phyloP scores from a whole-genome alignment of 495 filamentous ascomycete species.

The Glarea lozoyensis region DNA sequence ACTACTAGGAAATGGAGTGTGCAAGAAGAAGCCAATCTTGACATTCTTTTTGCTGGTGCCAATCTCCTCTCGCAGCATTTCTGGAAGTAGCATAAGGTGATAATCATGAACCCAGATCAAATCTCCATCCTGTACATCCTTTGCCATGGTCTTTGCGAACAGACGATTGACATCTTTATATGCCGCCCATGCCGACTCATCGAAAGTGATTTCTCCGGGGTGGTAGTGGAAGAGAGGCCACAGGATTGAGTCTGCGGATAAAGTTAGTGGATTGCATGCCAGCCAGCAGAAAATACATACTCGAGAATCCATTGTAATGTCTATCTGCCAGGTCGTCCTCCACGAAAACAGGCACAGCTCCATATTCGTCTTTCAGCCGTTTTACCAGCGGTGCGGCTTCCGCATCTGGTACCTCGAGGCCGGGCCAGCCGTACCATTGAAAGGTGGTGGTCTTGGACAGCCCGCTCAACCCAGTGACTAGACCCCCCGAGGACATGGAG shows the following conservation, averaged over 20 bases:
- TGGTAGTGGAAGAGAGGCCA: constrained; percentile 98
- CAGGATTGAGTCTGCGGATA: constrained; percentile 67
- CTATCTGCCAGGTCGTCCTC: constrained; percentile 70
- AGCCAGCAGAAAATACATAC: constrained; percentile 42
- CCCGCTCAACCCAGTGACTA: constrained; percentile 85
- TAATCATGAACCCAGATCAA: constrained; percentile 97
- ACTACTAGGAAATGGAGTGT: constrained; percentile 87
- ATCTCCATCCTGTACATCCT: constrained; percentile 66
- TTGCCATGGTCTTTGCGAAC: constrained; percentile 71
- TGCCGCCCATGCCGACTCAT: constrained; percentile 78
- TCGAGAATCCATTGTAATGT: constrained; percentile 83
- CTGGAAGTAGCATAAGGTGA: constrained; percentile 85
- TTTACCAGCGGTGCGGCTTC: constrained; percentile 57
- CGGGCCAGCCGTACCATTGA: constrained; percentile 98
- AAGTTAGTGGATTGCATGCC: constrained; percentile 6
- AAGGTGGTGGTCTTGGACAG: constrained; percentile 86
- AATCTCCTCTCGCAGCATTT: constrained; percentile 72
- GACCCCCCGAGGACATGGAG: constrained; percentile 89
- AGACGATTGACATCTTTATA: constrained; percentile 79
- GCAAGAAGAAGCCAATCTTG: constrained; percentile 90
- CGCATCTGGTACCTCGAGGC: constrained; percentile 69
- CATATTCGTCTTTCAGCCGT: constrained; percentile 62
- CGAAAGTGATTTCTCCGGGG: constrained; percentile 83
- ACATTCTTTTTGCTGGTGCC: constrained; percentile 62
- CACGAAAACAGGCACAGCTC: constrained; percentile 68